phyloP scores from a whole-genome alignment of 2,329 filamentous ascomycete species.

The Colletotrichum noveboracense region DNA sequence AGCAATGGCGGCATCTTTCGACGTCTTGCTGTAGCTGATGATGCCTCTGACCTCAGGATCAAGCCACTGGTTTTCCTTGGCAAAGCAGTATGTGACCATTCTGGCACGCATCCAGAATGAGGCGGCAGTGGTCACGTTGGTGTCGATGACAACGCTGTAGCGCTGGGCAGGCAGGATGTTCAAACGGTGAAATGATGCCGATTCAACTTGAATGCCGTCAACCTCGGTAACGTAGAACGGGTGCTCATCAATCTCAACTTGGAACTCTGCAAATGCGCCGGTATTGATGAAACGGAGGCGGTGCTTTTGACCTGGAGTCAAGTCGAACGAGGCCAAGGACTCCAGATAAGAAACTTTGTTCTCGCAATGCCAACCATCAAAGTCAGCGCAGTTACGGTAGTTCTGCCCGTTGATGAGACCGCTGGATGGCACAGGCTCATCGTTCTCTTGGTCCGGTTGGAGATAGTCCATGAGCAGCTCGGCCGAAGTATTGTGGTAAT shows the following conservation, averaged over 20 bases:
- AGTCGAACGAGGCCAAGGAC: slow-evolving; percentile 37
- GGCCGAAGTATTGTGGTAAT: slow-evolving; percentile 67
- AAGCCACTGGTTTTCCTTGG: slow-evolving; percentile 32
- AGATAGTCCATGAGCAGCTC: slow-evolving; percentile 61
- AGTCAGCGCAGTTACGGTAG: slow-evolving; percentile 37
- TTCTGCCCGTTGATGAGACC: slow-evolving; percentile 65
- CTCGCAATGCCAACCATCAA: slow-evolving; percentile 49
- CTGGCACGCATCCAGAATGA: slow-evolving; percentile 69
- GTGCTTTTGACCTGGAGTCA: slow-evolving; percentile 63
- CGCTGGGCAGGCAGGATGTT: slow-evolving; percentile 74
- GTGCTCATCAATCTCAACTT: slow-evolving; percentile 74
- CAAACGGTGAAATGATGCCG: slow-evolving; percentile 62
- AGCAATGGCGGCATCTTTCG: not conserved
- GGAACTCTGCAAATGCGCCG: slow-evolving; percentile 74
- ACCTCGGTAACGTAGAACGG: slow-evolving; percentile 70
- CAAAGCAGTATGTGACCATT: slow-evolving; percentile 46
- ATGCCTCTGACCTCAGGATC: slow-evolving; percentile 34
- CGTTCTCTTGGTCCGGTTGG: slow-evolving; percentile 55
- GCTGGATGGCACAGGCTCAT: slow-evolving; percentile 70
- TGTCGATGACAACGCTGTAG: slow-evolving; percentile 69
- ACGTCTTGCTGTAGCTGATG: slow-evolving; percentile 30
- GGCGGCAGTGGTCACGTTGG: slow-evolving; percentile 57
- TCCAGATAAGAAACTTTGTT: slow-evolving; percentile 17
- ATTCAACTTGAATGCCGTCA: slow-evolving; percentile 71
- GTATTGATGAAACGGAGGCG: slow-evolving; percentile 73